Conservation (phyloP, 2,329 filamentous ascomycete genomes). For the Capronia americana region DNA sequence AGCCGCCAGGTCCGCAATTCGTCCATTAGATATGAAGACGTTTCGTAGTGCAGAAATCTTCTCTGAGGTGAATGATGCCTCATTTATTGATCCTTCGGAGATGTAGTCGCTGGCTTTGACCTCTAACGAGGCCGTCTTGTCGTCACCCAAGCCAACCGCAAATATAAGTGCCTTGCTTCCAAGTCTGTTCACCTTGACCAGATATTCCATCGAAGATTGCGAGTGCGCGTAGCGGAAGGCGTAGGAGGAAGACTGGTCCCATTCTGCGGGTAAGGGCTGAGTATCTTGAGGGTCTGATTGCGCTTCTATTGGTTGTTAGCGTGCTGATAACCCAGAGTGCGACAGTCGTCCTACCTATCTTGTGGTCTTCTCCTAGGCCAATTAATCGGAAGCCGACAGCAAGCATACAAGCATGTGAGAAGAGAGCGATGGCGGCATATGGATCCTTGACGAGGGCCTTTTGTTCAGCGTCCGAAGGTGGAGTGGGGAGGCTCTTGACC, state of each 20-base stretch:
- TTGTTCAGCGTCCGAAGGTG: constrained; percentile 28
- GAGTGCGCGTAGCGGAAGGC: constrained; percentile 86
- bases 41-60: constrained; percentile 51
- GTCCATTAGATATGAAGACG: constrained; percentile 75
- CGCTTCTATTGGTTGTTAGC: constrained; percentile 49
- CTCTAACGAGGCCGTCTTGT: constrained; percentile 80
- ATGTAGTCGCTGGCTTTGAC: constrained; percentile 76
- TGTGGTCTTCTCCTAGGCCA: constrained; percentile 83
- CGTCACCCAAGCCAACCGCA: constrained; percentile 78
- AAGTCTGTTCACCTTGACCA: constrained; percentile 81
- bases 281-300: constrained; percentile 62
- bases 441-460: constrained; percentile 50
- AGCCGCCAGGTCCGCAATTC: constrained; percentile 72
- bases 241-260: constrained; percentile 77
- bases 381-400: constrained; percentile 80
- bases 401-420: constrained; percentile 81
- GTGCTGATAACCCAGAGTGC: constrained; percentile 42
- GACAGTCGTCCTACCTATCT: constrained; percentile 60
- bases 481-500: constrained; percentile 40
- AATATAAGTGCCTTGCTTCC: constrained; percentile 84
- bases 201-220: constrained; percentile 82
- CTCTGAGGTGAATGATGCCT: constrained; percentile 47
- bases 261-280: constrained; percentile 72
- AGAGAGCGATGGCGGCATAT: constrained; percentile 82
- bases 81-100: constrained; percentile 64